phyloP scores from a whole-genome alignment of 345 rosid genomes.

The Lagerstroemia speciosa region DNA sequence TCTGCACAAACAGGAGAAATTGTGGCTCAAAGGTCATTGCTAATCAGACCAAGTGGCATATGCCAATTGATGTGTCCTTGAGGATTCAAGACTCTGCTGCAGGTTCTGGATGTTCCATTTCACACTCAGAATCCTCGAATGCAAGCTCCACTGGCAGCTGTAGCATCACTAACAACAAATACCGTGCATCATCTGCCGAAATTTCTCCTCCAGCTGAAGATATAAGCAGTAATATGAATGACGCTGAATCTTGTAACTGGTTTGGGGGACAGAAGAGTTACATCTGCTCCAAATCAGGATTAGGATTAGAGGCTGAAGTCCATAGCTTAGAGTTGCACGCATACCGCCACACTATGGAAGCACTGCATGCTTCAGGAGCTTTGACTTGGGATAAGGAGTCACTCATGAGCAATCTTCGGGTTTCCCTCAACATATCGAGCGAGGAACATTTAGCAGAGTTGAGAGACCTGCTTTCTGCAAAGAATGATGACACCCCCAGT shows the following conservation, averaged over 20 bases:
- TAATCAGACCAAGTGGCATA: neutral
- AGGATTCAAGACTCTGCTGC: neutral
- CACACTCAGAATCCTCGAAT: slow-evolving; percentile 18
- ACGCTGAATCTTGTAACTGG: slow-evolving; percentile 37
- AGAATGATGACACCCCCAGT: slow-evolving; percentile 32
- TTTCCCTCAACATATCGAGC: slow-evolving; percentile 53
- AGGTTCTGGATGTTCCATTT: neutral
- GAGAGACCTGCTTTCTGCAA: slow-evolving; percentile 53
- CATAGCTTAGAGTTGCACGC: slow-evolving; percentile 61
- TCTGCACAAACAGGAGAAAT: neutral
- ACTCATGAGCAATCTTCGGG: slow-evolving; percentile 63
- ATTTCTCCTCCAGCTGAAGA: slow-evolving; percentile 25
- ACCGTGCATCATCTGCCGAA: slow-evolving; percentile 15
- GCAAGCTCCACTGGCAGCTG: slow-evolving; percentile 68
- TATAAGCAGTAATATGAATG: slow-evolving; percentile 27
- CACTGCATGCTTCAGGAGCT: slow-evolving; percentile 58
- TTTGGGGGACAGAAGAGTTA: slow-evolving; percentile 19
- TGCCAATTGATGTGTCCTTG: neutral
- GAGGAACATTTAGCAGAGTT: slow-evolving; percentile 76
- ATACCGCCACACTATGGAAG: slow-evolving; percentile 39
- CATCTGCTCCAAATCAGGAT: slow-evolving; percentile 17
- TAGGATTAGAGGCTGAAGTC: slow-evolving; percentile 35
- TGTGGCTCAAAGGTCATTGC: neutral
- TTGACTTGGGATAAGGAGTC: slow-evolving; percentile 76
- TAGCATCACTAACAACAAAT: slow-evolving; percentile 24